Conservation (phyloP, 345 rosid genomes). For the Corymbia maculata region DNA sequence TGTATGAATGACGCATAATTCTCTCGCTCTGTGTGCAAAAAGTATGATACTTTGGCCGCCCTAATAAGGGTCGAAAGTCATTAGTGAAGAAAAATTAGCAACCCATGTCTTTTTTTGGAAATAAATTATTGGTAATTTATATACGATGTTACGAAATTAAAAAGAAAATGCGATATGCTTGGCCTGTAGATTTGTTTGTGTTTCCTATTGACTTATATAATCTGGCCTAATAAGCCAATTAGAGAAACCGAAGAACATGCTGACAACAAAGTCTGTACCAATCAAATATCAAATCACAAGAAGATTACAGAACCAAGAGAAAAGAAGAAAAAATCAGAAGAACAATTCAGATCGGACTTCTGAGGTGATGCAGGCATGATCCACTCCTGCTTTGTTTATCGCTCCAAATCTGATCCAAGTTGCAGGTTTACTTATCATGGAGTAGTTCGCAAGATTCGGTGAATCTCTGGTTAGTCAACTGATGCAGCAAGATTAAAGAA, state of each 20-base stretch:
- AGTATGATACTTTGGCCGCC: neutral
- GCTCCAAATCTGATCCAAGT: neutral
- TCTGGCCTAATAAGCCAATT: neutral
- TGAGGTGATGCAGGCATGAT: neutral
- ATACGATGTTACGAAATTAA: neutral
- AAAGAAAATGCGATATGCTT: neutral
- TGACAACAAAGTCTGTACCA: neutral
- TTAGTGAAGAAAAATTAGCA: accelerated
- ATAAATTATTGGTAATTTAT: neutral
- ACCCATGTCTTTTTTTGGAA: no score
- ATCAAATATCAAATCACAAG: neutral
- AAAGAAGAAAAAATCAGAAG: neutral
- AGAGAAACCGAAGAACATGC: neutral
- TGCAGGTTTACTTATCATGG: neutral
- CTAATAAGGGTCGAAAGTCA: neutral
- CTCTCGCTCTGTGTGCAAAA: accelerated
- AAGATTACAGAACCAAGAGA: neutral
- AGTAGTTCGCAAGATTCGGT: neutral
- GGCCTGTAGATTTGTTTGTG: neutral
- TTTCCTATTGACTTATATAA: neutral
- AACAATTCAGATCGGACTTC: neutral
- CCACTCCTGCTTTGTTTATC: neutral
- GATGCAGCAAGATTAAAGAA: neutral
- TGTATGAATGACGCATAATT: neutral
- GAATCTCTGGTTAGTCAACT: neutral